Conservation (phyloP, 2,329 filamentous ascomycete genomes). For the Didymellaceae sp. region DNA sequence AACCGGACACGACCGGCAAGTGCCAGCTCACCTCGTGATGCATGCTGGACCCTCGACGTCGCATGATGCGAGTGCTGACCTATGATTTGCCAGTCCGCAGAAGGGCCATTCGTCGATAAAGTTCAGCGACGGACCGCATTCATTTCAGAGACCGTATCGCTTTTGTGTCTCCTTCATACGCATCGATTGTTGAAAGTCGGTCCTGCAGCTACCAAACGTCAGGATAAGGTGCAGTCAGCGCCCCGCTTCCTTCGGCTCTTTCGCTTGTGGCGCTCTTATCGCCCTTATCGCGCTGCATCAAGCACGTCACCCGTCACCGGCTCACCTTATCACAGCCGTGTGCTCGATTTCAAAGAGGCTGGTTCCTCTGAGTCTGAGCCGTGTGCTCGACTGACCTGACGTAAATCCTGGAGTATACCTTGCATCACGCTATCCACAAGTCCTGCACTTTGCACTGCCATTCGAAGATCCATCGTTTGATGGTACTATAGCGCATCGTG, state of each 20-base stretch:
- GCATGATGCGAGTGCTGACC: conserved; percentile 24
- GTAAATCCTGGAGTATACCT: conserved; percentile 5
- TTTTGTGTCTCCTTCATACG: no score
- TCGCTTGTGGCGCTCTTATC: conserved; percentile 37
- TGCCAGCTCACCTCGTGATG: conserved; percentile 36
- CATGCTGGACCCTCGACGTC: conserved; percentile 11
- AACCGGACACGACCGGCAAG: conserved; percentile 17
- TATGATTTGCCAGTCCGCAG: conserved; percentile 12
- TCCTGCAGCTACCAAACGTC: neutral
- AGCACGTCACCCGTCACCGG: conserved; percentile 32
- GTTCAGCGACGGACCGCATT: neutral
- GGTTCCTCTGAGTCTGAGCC: conserved; percentile 5
- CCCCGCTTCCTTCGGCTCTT: conserved; percentile 15
- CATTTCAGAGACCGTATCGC: no score
- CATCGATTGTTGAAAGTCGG: neutral
- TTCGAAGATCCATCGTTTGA: conserved; percentile 1
- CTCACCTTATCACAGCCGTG: conserved; percentile 13
- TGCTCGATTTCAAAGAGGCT: conserved; percentile 17
- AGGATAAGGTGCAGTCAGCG: conserved; percentile 5
- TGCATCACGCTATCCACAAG: neutral
- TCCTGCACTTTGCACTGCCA: conserved; percentile 2
- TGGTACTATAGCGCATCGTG: conserved; percentile 2
- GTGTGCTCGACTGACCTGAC: neutral
- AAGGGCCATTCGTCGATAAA: neutral
- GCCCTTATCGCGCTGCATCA: conserved; percentile 26